These are phyloP conservation scores for Ceratobasidium sp. DNA, from an alignment of 1,284 basidiomycete genomes.

Conservation along the genomic window DNA sequence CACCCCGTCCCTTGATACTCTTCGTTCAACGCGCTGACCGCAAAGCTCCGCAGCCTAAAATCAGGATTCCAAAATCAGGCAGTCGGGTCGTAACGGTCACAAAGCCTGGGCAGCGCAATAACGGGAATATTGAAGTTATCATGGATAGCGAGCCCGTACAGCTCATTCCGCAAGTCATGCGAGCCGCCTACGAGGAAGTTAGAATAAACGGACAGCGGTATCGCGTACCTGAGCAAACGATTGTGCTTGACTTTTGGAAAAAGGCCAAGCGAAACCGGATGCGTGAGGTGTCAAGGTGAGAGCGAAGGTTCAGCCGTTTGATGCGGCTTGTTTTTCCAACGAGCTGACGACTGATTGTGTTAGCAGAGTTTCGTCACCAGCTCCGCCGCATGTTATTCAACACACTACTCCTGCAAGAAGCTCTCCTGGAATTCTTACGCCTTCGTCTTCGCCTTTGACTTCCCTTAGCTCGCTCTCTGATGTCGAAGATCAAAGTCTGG, in stretches of 20 bases:
- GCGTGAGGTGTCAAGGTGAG: slow-evolving; percentile 58
- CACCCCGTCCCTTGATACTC: slow-evolving; percentile 35
- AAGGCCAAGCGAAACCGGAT: slow-evolving; percentile 66
- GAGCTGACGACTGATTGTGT: slow-evolving; percentile 7
- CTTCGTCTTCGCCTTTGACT: slow-evolving; percentile 72
- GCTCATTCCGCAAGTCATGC: slow-evolving; percentile 62
- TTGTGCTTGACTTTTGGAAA: slow-evolving; percentile 95
- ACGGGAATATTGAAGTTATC: slow-evolving; percentile 91
- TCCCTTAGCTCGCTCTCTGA: slow-evolving; percentile 72
- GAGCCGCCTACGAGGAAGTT: slow-evolving; percentile 54
- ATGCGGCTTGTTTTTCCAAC: background rate
- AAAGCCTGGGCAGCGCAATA: slow-evolving; percentile 79
- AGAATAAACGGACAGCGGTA: slow-evolving; percentile 74
- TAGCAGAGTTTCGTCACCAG: slow-evolving; percentile 50
- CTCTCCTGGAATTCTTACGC: slow-evolving; percentile 14
- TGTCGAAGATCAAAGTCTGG: slow-evolving; percentile 25
- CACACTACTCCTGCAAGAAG: slow-evolving; percentile 56
- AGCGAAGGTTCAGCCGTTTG: slow-evolving; percentile 30
- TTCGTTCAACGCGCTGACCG: slow-evolving; percentile 60
- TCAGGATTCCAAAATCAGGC: slow-evolving; percentile 51
- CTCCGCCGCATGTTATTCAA: slow-evolving; percentile 14
- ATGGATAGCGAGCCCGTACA: slow-evolving; percentile 72
- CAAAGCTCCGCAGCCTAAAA: slow-evolving; percentile 81
- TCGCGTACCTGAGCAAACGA: slow-evolving; percentile 91
- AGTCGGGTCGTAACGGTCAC: slow-evolving; percentile 65